Evolutionary conservation across 495 filamentous ascomycete genomes (phyloP), one percentile per base, ranked within the genome.

Genomic region (Neurospora sp.): DNA sequence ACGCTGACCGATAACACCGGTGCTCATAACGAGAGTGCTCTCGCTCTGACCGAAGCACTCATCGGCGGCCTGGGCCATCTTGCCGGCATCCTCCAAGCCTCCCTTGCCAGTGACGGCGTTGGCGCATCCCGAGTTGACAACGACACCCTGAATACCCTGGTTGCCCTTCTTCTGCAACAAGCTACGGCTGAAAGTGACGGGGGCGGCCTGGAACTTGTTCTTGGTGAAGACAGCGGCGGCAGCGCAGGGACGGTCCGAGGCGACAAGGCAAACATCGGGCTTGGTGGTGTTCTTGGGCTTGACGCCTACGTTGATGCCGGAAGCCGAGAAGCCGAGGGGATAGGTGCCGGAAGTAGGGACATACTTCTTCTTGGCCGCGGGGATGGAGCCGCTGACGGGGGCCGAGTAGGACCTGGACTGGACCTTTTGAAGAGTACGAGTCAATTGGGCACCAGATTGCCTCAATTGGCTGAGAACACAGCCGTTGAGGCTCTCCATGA

Each of bases 171-270:
- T 84, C 76, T 89, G 82, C 70, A 98, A 83, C 73, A 92, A 91
- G 71, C 90, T 84, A 73, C 90, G 87, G 79, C 91, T 93, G 71
- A 96, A 91, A 62, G 93, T 92, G 49, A 99, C 94, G 18, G 96
- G 96, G 37, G 96, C 96, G 27, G 96, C 96, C 80, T 97, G 95
- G 84, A 98, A 99, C 82, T 95, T 96, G 85, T 98, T 99, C 83
- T 94, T 94, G 62, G 96, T 99, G 85, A 98, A 96, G 12, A 98
- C 96, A 4, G 94, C 95, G 2, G 95, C 94, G 6, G 92, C 96
- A n/a, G 93, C 89, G 82, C 94, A 97, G 39, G 94, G 96, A 66
- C 87, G 87, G 74, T 97, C 92, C 10, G 96, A 98, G 27, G 90
- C 89, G 74, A 99, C 87, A 71, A 99, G 86, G 23, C 95, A 93